A percentile compares a stretch with the other conserved stretches of the same genome.
These are phyloP conservation scores for Dendryphion nanum DNA, from an alignment of 2,329 filamentous ascomycete species.

Conservation along the genomic window DNA sequence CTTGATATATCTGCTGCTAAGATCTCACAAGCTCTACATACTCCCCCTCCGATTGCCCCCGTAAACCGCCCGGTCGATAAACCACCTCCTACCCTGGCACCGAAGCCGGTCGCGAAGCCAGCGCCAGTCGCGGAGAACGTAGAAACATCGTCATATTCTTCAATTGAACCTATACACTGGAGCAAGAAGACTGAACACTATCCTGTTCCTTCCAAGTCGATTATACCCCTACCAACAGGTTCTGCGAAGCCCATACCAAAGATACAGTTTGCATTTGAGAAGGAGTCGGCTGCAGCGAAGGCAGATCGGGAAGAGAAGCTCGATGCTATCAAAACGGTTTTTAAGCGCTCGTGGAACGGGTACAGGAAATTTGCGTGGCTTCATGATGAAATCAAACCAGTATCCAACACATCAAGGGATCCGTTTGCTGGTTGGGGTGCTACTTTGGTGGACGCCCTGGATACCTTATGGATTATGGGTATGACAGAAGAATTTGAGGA, in stretches of 20 bases:
- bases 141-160: too few relatives aligned
- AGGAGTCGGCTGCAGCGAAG: conserved; percentile 54
- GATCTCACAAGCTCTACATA: conserved; percentile 18
- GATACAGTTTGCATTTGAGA: conserved; percentile 72
- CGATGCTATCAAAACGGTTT: conserved; percentile 67
- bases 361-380: conserved; percentile 80
- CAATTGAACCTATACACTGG: conserved; percentile 62
- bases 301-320: conserved; percentile 64
- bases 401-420: conserved; percentile 66
- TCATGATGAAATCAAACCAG: conserved; percentile 80
- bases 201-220: conserved; percentile 67
- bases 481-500: conserved; percentile 64
- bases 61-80: conserved; percentile 15
- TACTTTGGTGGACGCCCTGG: conserved; percentile 74
- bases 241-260: conserved; percentile 68
- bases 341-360: conserved; percentile 75
- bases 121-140: too few relatives aligned
- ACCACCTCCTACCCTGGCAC: conserved; percentile 8
- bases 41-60: conserved; percentile 28
- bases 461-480: conserved; percentile 73
- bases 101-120: conserved; percentile 4
- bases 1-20: conserved; percentile 32
- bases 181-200: conserved; percentile 71
- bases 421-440: conserved; percentile 92
- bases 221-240: conserved; percentile 74